These are phyloP conservation scores for Castanea sativa DNA, from an alignment of 306 rosid genomes.

Conservation along the genomic window DNA sequence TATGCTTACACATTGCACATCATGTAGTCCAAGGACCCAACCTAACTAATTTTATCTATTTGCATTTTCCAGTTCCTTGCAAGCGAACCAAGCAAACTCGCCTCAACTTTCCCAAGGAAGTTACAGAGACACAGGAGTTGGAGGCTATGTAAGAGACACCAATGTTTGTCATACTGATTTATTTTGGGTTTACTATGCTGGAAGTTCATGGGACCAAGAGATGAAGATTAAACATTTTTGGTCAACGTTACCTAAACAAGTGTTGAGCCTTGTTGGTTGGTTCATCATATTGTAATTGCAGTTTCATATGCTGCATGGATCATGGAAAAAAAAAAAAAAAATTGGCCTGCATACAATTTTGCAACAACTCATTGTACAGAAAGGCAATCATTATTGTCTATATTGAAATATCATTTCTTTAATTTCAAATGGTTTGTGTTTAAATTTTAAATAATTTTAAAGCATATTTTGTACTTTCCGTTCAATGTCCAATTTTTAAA, in stretches of 20 bases:
- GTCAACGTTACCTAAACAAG: neutral
- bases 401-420: neutral
- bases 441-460: too few relatives aligned
- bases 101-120: conserved; percentile 51
- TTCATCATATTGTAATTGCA: neutral
- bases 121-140: conserved; percentile 44
- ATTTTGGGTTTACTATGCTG: neutral
- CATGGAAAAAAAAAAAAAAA: neutral
- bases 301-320: neutral
- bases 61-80: conserved; percentile 38
- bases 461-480: too few relatives aligned
- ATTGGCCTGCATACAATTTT: neutral
- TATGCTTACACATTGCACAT: neutral
- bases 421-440: neutral
- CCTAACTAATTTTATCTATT: neutral
- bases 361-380: neutral
- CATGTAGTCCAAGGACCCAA: neutral
- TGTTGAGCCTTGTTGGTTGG: neutral
- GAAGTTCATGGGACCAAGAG: conserved; percentile 11
- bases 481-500: too few relatives aligned
- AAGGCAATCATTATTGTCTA: conserved; percentile 7
- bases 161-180: neutral
- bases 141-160: conserved; percentile 35
- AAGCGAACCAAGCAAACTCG: conserved; percentile 57
- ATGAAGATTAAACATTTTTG: neutral